These are phyloP conservation scores for Hypholoma fasciculare DNA, from an alignment of 768 basidiomycete genomes.

Conservation along the genomic window DNA sequence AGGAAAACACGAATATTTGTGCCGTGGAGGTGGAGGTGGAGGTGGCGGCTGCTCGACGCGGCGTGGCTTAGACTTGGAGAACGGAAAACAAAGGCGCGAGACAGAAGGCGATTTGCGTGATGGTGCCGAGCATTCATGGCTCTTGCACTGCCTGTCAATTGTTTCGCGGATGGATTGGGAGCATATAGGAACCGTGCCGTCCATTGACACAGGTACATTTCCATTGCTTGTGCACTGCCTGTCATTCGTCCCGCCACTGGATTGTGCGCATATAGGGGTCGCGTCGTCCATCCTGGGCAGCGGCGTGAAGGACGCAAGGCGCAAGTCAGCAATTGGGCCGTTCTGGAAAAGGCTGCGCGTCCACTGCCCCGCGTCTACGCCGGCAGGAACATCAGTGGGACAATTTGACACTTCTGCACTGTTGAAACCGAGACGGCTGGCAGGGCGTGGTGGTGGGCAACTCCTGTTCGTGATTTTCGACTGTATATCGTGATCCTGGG, in stretches of 20 bases:
- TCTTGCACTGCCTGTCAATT: background rate
- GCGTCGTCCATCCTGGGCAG: slow-evolving; percentile 2
- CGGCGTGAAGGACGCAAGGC: slow-evolving; percentile 12
- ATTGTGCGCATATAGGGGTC: background rate
- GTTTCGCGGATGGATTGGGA: background rate
- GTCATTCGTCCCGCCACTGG: background rate
- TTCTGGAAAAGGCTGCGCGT: slow-evolving; percentile 21
- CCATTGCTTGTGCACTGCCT: too few relatives aligned
- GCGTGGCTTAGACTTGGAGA: slow-evolving; percentile 18
- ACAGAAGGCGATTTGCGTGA: slow-evolving; percentile 23
- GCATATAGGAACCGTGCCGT: background rate
- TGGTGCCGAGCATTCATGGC: slow-evolving; percentile 10
- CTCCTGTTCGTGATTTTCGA: slow-evolving; percentile 5
- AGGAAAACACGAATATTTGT: slow-evolving; percentile 37
- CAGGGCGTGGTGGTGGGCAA: slow-evolving; percentile 42
- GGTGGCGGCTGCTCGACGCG: slow-evolving; percentile 17
- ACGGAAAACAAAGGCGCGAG: slow-evolving; percentile 24
- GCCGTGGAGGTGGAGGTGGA: slow-evolving; percentile 20
- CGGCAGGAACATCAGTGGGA: slow-evolving; percentile 11
- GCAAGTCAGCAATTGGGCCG: slow-evolving; percentile 14
- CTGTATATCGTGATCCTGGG: slow-evolving; percentile 11
- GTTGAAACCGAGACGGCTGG: slow-evolving; percentile 51
- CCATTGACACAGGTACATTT: too few relatives aligned
- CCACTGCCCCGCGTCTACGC: slow-evolving; percentile 17
- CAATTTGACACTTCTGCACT: slow-evolving; percentile 15